Conservation (phyloP, 805 yeast species). For the Isabelozyma rhagii region DNA sequence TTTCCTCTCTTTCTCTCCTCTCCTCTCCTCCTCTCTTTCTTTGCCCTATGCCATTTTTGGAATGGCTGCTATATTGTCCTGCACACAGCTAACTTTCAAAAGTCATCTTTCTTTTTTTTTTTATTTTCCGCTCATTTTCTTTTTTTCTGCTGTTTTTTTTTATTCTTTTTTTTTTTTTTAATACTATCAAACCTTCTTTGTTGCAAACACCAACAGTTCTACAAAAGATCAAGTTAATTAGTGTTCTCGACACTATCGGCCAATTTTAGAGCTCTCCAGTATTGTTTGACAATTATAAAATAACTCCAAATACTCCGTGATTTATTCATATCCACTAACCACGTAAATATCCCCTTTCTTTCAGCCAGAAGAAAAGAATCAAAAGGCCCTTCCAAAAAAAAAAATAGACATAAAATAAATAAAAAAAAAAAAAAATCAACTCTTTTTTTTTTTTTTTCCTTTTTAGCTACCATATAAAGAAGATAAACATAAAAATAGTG, state of each 20-base stretch:
- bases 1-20: neutral
- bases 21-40: neutral
- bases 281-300: no score
- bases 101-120: constrained; percentile 1
- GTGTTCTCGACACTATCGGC: no score
- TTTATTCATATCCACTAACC: no score
- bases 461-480: neutral
- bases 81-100: neutral
- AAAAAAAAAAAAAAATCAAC: neutral
- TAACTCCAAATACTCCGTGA: no score
- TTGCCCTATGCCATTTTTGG: neutral
- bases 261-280: neutral
- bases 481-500: neutral
- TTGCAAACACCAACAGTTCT: constrained; percentile 3
- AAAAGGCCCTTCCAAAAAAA: no score
- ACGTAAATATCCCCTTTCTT: no score
- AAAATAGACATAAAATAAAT: neutral
- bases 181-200: constrained; percentile 1
- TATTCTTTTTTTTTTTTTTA: constrained; percentile 4
- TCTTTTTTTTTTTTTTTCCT: neutral
- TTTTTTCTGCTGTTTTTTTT: constrained; percentile 5
- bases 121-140: constrained; percentile 4
- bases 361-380: no score
- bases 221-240: neutral
- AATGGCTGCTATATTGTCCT: neutral